Evolutionary conservation across 148 eudicot species (phyloP), one percentile per base, ranked within the genome.

Genomic region (Arctostaphylos glauca): DNA sequence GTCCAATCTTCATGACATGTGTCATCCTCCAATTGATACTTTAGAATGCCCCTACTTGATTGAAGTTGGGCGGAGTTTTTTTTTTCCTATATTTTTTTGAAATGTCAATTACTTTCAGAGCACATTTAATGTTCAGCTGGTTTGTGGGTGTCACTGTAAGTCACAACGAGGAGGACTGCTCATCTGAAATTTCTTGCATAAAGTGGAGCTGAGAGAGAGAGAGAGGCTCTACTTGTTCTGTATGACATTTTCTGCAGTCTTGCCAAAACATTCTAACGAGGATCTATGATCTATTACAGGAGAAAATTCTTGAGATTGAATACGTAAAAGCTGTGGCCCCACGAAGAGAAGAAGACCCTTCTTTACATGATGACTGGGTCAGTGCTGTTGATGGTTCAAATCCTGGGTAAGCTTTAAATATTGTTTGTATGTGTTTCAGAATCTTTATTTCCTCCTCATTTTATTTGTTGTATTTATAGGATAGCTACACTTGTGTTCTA

Each of bases 361-460:
- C 93, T 75, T 78, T 90, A 16, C 99, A 96, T 80, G 97, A 92
- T 90, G 99, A 96, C 59, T 96, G 99, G 99, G 98, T 96, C 81
- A 94, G 98, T 88, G 91, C 97, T 68, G 89, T 96, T 74, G 98
- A 96, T 85, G 93, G 95, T 60, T 94, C 99, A 74, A 85, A 88
- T 87, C 85, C 94, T 75, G 82, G 91, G 99, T 96, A 86, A 86
- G 92, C 79, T 49, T 77, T 58, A 13, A 43, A 55, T 38, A n/a
- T n/a, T n/a, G n/a, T 49, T 79, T 38, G 13, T n/a, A 9, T n/a
- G 21, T 54, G 46, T 15, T 12, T 14, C 4, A 18, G 19, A 4
- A 5, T n/a, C 73, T 79, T 9, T 23, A 52, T 56, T 81, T 14
- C 21, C 10, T 10, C n/a, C 3, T 2, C 43, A 25, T 38, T 60